Percentiles rank a stretch among this genome's conserved stretches.
Evolutionary conservation across 805 yeast genomes (phyloP).

Genomic region (Lachancea sp.): DNA sequence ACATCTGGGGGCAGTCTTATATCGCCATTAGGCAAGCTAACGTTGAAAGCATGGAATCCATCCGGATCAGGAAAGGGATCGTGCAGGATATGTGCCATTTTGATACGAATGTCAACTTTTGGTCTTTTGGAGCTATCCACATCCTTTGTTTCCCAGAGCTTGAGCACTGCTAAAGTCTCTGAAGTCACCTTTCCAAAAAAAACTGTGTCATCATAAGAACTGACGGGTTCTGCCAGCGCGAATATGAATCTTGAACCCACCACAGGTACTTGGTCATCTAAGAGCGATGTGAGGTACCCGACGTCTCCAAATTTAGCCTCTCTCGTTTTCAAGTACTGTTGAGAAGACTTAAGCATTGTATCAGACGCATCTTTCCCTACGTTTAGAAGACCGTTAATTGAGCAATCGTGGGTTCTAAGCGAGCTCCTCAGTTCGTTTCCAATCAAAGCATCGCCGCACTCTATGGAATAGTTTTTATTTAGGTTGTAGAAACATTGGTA

Average conservation of each 20-base stretch:
- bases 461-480: slow-evolving; percentile 34
- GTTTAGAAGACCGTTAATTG: slow-evolving; percentile 20
- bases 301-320: slow-evolving; percentile 4
- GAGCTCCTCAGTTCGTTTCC: slow-evolving; percentile 21
- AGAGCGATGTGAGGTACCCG: slow-evolving; percentile 16
- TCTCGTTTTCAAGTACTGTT: not conserved
- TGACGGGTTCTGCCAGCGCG: slow-evolving; percentile 10
- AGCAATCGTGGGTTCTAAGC: slow-evolving; percentile 14
- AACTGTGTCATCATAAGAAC: slow-evolving; percentile 12
- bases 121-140: slow-evolving; percentile 40
- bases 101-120: slow-evolving; percentile 44
- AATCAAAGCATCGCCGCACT: slow-evolving; percentile 41
- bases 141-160: slow-evolving; percentile 36
- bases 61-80: slow-evolving; percentile 46
- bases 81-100: slow-evolving; percentile 43
- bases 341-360: slow-evolving; percentile 10
- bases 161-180: slow-evolving; percentile 45
- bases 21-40: slow-evolving; percentile 35
- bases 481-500: slow-evolving; percentile 45
- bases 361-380: slow-evolving; percentile 34
- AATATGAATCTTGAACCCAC: slow-evolving; percentile 21
- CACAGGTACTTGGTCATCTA: slow-evolving; percentile 22
- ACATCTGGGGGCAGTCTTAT: slow-evolving; percentile 27
- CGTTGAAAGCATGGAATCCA: slow-evolving; percentile 18
- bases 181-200: slow-evolving; percentile 44